phyloP scores from a whole-genome alignment of 257 asterid species.

The Ophiorrhiza pumila region DNA sequence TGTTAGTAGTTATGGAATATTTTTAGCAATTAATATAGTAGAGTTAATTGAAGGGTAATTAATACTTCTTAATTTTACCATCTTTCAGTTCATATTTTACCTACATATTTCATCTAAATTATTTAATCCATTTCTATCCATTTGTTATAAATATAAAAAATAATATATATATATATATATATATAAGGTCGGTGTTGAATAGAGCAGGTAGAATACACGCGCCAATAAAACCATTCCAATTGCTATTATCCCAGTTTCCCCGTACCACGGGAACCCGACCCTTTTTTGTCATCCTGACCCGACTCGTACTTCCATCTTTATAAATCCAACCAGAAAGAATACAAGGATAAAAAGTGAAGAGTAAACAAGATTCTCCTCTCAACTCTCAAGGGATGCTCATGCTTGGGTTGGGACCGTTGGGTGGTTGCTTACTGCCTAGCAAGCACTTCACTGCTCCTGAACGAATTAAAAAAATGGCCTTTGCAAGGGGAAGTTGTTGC shows the following conservation, averaged over 20 bases:
- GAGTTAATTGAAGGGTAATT: too few species aligned
- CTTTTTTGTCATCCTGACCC: background rate
- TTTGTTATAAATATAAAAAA: background rate
- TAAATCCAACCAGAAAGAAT: background rate
- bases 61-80: too few species aligned
- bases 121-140: background rate
- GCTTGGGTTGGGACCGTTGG: too few species aligned
- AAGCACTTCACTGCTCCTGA: too few species aligned
- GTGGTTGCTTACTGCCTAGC: too few species aligned
- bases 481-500: constrained; percentile 33
- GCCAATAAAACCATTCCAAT: background rate
- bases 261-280: background rate
- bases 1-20: too few species aligned
- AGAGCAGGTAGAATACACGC: background rate
- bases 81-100: too few species aligned
- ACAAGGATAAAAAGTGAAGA: constrained; percentile 4
- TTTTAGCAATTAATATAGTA: too few species aligned
- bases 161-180: too few species aligned
- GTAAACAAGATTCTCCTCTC: background rate
- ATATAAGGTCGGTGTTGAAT: background rate
- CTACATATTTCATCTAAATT: background rate
- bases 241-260: background rate
- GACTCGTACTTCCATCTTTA: background rate
- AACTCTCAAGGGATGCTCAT: background rate
- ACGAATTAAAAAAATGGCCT: constrained; percentile 20